A percentile compares a stretch with the other conserved stretches of the same genome.
These are phyloP conservation scores for Pseudoturritis turrita DNA, from an alignment of 345 rosid species.

Conservation along the genomic window DNA sequence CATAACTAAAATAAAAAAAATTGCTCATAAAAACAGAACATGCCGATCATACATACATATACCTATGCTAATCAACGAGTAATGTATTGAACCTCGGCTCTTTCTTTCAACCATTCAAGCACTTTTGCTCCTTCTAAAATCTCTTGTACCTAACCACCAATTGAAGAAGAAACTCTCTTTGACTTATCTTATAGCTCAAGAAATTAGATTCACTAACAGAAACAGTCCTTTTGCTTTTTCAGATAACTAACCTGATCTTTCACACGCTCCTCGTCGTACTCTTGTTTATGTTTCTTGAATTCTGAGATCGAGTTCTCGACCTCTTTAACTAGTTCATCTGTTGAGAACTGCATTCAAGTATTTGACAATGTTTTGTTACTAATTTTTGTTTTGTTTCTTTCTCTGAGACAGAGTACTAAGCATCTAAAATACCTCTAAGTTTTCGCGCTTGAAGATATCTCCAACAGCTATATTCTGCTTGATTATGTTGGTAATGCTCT, in stretches of 20 bases:
- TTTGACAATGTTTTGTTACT: slow-evolving; percentile 13
- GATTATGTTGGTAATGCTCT: slow-evolving; percentile 52
- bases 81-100: slow-evolving; percentile 59
- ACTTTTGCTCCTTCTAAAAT: slow-evolving; percentile 91
- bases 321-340: slow-evolving; percentile 75
- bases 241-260: slow-evolving; percentile 63
- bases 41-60: background rate
- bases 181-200: background rate
- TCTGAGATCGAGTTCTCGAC: slow-evolving; percentile 71
- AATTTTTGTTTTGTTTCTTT: background rate
- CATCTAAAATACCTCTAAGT: slow-evolving; percentile 52
- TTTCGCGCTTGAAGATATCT: slow-evolving; percentile 74
- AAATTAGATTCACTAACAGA: background rate
- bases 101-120: slow-evolving; percentile 90
- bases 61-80: slow-evolving; percentile 41
- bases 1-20: background rate
- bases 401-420: background rate
- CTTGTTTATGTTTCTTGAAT: slow-evolving; percentile 75
- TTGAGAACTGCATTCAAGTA: slow-evolving; percentile 51
- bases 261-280: slow-evolving; percentile 74
- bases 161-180: background rate
- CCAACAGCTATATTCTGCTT: slow-evolving; percentile 78
- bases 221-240: too few species aligned
- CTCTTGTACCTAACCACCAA: slow-evolving; percentile 68
- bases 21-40: background rate